phyloP scores from a whole-genome alignment of 495 filamentous ascomycete species.

The Tuber microsphaerosporum region DNA sequence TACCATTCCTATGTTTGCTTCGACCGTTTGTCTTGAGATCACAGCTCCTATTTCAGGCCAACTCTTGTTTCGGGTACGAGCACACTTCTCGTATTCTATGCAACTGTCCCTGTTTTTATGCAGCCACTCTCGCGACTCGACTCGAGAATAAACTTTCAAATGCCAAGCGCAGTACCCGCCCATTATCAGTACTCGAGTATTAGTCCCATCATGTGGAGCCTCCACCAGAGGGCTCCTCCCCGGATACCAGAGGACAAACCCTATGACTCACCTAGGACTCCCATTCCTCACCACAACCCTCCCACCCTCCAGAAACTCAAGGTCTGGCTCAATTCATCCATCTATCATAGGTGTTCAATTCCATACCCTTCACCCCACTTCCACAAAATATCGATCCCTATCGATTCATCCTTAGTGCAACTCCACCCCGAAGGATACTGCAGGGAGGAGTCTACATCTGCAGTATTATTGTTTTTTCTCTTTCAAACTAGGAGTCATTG shows the following conservation, averaged over 20 bases:
- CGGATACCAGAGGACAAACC: neutral
- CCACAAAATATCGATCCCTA: neutral
- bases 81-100: no score
- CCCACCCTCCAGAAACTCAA: neutral
- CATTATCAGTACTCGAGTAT: neutral
- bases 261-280: neutral
- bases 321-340: neutral
- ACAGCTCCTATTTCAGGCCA: no score
- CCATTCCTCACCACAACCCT: neutral
- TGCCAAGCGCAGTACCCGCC: neutral
- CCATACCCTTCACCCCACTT: neutral
- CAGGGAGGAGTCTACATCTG: neutral
- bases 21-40: no score
- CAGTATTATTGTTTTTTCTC: neutral
- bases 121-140: no score
- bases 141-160: neutral
- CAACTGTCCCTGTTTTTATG: no score
- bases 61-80: no score
- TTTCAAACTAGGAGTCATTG: neutral
- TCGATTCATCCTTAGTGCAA: neutral
- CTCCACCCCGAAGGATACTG: neutral
- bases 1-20: no score
- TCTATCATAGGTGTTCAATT: neutral
- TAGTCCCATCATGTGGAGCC: neutral
- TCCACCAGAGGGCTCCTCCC: neutral